These are phyloP conservation scores for Ettlia oleoabundans DNA, from an alignment of 139 green algal species.

Conservation along the genomic window DNA sequence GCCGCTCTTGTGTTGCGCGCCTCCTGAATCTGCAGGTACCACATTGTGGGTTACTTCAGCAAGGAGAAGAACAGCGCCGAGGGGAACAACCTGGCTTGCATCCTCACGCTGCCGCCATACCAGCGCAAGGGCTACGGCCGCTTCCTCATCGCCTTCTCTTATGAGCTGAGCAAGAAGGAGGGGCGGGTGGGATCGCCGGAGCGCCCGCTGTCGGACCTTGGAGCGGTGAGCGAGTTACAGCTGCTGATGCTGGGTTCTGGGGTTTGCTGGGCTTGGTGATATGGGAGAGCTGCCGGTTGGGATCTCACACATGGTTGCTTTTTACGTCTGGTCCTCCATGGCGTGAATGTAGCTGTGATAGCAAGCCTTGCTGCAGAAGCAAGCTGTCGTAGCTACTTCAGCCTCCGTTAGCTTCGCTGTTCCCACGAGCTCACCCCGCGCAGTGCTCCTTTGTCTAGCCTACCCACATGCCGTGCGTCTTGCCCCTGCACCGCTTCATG, in stretches of 20 bases:
- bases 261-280: neutral
- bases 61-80: slow-evolving; percentile 91
- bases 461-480: too few relatives aligned
- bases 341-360: too few relatives aligned
- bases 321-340: too few relatives aligned
- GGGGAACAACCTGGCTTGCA: slow-evolving; percentile 99
- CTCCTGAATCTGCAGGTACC: slow-evolving; percentile 68
- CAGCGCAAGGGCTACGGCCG: slow-evolving; percentile 99
- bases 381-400: too few relatives aligned
- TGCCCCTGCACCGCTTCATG: too few relatives aligned
- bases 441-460: too few relatives aligned
- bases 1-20: too few relatives aligned
- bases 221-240: slow-evolving; percentile 57
- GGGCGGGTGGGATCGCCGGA: slow-evolving; percentile 93
- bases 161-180: slow-evolving; percentile 98
- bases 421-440: too few relatives aligned
- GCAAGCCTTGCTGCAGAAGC: too few relatives aligned
- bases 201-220: slow-evolving; percentile 96
- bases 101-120: slow-evolving; percentile 97
- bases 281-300: too few relatives aligned
- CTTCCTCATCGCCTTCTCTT: slow-evolving; percentile 98
- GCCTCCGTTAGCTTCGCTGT: too few relatives aligned
- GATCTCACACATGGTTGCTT: too few relatives aligned
- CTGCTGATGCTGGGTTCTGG: neutral
- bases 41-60: slow-evolving; percentile 95